Percentiles rank a stretch among this genome's conserved stretches.
Evolutionary conservation across 495 filamentous ascomycete species (phyloP).

Genomic region (Pyronema domesticum): DNA sequence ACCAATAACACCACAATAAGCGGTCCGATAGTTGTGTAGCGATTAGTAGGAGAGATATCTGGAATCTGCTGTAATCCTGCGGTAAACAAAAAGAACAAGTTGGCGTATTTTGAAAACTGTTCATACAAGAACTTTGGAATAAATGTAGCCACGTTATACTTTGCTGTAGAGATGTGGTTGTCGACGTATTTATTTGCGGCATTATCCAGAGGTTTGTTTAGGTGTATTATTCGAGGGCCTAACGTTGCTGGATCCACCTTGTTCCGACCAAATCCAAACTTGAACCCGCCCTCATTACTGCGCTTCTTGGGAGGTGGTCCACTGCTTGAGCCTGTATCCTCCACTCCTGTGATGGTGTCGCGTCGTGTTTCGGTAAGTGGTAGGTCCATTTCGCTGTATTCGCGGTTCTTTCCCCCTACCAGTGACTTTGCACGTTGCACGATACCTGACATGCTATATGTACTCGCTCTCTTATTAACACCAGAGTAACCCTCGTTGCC

Average conservation of each 20-base stretch:
- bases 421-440: conserved; percentile 74
- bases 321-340: neutral
- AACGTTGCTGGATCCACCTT: conserved; percentile 77
- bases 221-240: conserved; percentile 80
- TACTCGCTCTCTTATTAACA: conserved; percentile 53
- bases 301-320: conserved; percentile 1
- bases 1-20: conserved; percentile 75
- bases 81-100: conserved; percentile 98
- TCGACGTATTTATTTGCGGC: conserved; percentile 70
- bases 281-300: conserved; percentile 51
- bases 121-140: conserved; percentile 95
- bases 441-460: conserved; percentile 71
- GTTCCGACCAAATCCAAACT: conserved; percentile 77
- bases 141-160: conserved; percentile 94
- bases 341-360: conserved; percentile 27
- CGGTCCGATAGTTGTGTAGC: conserved; percentile 89
- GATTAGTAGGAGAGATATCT: conserved; percentile 81
- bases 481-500: conserved; percentile 43
- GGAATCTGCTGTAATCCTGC: conserved; percentile 92
- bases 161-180: conserved; percentile 94
- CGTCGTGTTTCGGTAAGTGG: conserved; percentile 68
- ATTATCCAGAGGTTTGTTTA: conserved; percentile 96
- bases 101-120: conserved; percentile 98
- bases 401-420: conserved; percentile 64
- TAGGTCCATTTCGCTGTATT: conserved; percentile 96